These are phyloP conservation scores for Porcisia hertigi DNA, from an alignment of 208 protist genomes.

Conservation along the genomic window DNA sequence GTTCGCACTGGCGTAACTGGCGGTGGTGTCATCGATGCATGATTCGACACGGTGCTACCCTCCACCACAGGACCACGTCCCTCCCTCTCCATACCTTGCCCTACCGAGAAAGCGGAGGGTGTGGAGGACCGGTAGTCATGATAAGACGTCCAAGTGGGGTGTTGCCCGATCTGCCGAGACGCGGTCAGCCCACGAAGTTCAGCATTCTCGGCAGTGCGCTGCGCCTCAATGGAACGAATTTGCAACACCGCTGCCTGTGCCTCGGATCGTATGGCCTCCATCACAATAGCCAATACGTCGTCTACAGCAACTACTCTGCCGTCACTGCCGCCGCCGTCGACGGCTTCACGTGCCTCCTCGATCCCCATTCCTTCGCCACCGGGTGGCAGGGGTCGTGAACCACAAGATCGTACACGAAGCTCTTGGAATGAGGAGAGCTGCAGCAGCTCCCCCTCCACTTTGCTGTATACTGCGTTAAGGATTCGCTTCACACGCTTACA, in stretches of 20 bases:
- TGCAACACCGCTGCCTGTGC: slow-evolving; percentile 40
- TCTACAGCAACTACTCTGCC: slow-evolving; percentile 19
- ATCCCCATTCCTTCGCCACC: neutral
- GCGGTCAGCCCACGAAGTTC: slow-evolving; percentile 17
- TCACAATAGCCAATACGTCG: slow-evolving; percentile 44
- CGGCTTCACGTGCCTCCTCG: neutral
- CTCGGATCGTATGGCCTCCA: slow-evolving; percentile 38
- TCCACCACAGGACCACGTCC: neutral
- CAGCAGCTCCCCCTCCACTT: slow-evolving; percentile 45
- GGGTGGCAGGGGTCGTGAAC: neutral
- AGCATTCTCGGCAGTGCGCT: slow-evolving; percentile 17
- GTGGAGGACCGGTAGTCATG: neutral
- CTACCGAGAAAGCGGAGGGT: neutral
- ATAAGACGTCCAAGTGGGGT: neutral
- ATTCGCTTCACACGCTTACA: slow-evolving; percentile 53
- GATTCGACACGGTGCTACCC: neutral
- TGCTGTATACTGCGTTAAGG: slow-evolving; percentile 56
- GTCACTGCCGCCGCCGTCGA: neutral
- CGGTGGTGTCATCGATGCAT: neutral
- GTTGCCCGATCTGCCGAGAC: slow-evolving; percentile 9
- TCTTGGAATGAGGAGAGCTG: slow-evolving; percentile 5
- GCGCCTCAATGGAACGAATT: slow-evolving; percentile 39
- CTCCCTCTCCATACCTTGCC: neutral
- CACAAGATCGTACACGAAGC: neutral
- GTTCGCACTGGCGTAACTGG: slow-evolving; percentile 12